Percentiles rank a stretch among this genome's conserved stretches.
Evolutionary conservation across 2,329 filamentous ascomycete species (phyloP).

Genomic region (Colletotrichum orbiculare): DNA sequence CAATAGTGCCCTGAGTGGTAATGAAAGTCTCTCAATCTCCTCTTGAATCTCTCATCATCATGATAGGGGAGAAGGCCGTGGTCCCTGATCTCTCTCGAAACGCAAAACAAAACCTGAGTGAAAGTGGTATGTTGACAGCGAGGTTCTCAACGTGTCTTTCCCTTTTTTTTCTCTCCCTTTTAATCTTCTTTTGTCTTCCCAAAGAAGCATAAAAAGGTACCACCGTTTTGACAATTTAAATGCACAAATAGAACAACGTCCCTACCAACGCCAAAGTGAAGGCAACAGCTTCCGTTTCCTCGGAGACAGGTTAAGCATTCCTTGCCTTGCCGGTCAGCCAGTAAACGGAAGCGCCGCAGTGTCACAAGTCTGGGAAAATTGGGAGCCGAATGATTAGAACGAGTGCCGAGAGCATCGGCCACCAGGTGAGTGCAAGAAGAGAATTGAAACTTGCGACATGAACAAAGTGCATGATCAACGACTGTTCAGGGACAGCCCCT

Average conservation of each 20-base stretch:
- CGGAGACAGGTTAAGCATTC: slow-evolving; percentile 28
- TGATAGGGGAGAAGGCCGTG: slow-evolving; percentile 34
- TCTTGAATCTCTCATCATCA: slow-evolving; percentile 37
- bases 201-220: slow-evolving; percentile 36
- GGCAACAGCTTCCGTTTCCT: slow-evolving; percentile 13
- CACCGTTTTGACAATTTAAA: slow-evolving; percentile 34
- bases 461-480: slow-evolving; percentile 49
- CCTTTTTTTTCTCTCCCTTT: slow-evolving; percentile 11
- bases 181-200: slow-evolving; percentile 31
- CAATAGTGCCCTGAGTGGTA: slow-evolving; percentile 35
- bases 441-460: slow-evolving; percentile 2
- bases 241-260: slow-evolving; percentile 1
- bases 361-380: slow-evolving; percentile 1
- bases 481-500: slow-evolving; percentile 78
- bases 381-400: slow-evolving; percentile 10
- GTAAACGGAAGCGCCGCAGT: no score
- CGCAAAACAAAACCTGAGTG: slow-evolving; percentile 35
- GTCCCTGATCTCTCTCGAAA: slow-evolving; percentile 40
- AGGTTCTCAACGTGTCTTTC: slow-evolving; percentile 26
- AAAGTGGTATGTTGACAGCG: slow-evolving; percentile 19
- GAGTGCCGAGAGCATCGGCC: neutral
- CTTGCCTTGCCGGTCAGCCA: slow-evolving; percentile 16
- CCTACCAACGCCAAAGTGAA: slow-evolving; percentile 31
- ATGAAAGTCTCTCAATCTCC: slow-evolving; percentile 37
- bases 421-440: neutral